Conservation (phyloP, 495 filamentous ascomycete species). For the Halenospora varia region DNA sequence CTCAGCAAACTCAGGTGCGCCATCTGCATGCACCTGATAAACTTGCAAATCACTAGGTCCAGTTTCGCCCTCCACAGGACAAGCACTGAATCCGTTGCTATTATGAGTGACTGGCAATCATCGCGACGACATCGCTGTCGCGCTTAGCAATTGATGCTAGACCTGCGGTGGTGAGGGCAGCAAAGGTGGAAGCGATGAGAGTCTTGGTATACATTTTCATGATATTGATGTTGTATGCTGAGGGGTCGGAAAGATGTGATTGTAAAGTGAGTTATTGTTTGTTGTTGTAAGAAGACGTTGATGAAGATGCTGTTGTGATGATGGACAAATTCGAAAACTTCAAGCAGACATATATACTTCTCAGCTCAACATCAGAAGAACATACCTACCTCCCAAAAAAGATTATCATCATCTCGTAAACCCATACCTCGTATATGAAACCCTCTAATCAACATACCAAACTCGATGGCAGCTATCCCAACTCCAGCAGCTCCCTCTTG, state of each 20-base stretch:
- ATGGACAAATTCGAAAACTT: not conserved
- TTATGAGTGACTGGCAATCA: slow-evolving; percentile 41
- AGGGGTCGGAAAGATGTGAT: not conserved
- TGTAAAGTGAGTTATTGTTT: not conserved
- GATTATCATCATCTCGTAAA: no score
- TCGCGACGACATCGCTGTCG: slow-evolving; percentile 3
- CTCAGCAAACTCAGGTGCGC: not conserved
- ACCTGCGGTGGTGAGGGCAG: slow-evolving; percentile 4
- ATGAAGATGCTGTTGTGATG: slow-evolving; percentile 1
- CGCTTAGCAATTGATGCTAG: not conserved
- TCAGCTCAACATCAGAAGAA: not conserved
- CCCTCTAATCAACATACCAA: not conserved
- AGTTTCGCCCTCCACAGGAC: slow-evolving; percentile 2
- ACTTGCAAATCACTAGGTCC: not conserved
- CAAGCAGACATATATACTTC: not conserved
- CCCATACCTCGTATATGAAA: no score
- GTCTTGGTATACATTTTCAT: slow-evolving; percentile 14
- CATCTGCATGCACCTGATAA: slow-evolving; percentile 15
- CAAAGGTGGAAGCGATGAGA: slow-evolving; percentile 8
- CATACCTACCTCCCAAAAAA: not conserved
- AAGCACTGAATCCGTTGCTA: slow-evolving; percentile 7
- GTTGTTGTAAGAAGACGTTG: not conserved
- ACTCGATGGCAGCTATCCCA: no score
- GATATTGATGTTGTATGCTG: not conserved
- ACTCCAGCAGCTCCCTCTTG: no score